Percentiles rank a stretch among this genome's conserved stretches.
Conservation (phyloP, 2,329 filamentous ascomycete species). For the Sclerotinia borealis region DNA sequence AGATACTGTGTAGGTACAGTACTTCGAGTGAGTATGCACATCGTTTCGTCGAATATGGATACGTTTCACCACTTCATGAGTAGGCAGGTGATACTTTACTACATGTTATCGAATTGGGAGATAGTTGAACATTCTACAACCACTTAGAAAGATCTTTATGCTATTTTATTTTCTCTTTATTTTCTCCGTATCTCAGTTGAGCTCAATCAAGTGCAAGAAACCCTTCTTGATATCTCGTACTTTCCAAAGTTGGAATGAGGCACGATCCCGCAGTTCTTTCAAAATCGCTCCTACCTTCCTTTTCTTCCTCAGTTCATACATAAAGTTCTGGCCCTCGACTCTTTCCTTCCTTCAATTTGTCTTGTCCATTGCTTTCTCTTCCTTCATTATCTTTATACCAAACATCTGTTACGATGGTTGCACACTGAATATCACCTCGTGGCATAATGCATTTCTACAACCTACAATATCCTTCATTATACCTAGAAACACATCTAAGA, state of each 20-base stretch:
- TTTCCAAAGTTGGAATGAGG: not conserved
- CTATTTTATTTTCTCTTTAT: not conserved
- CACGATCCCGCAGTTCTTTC: not conserved
- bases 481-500: constrained; percentile 3
- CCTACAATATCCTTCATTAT: constrained; percentile 4
- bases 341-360: not conserved
- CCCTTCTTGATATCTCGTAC: not conserved
- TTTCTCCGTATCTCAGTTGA: not conserved
- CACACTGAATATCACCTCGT: not conserved
- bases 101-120: not conserved
- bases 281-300: not conserved
- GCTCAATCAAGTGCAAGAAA: not conserved
- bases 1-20: not conserved
- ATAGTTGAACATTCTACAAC: not conserved
- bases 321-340: not conserved
- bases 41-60: not conserved
- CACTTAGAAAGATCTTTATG: not conserved
- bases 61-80: not conserved
- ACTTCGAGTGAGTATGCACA: not conserved
- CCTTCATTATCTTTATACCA: not conserved
- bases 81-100: not conserved
- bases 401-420: not conserved
- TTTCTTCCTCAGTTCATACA: not conserved
- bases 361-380: not conserved
- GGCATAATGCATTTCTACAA: not conserved